Evolutionary conservation across 805 yeast species (phyloP), one percentile per base, ranked within the genome.

Genomic region (Metschnikowia kofuensis): DNA sequence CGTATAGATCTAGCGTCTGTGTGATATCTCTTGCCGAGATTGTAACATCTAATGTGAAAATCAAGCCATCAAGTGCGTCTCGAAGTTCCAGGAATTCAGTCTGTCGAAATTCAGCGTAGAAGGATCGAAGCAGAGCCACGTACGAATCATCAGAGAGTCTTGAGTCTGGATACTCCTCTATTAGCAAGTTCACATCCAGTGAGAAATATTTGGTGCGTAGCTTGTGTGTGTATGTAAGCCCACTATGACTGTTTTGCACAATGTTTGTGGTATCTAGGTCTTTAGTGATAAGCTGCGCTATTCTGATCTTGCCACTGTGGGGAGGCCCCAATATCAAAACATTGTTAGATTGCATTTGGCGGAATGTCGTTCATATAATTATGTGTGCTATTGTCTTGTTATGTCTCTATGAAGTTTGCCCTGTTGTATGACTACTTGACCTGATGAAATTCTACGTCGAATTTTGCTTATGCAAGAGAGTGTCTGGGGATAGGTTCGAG

Each of bases 251-350:
- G 0, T 57, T 58, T 3, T 56, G 56, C 47, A 59, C 61, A 50
- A 70, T 72, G 47, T 70, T 74, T 6, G 65, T 54, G 63, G 71
- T 65, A 7, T 55, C 62, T 7, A 63, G 57, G n/a, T 57, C 59
- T 1, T 65, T 58, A 1, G 69, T 53, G 30, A 77, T 51, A 14
- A 51, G 55, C 47, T 55, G 63, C 2, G 62, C 66, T 7, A 58
- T 51, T 35, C 66, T 56, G 51, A 74, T 40, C 49, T 78, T 77
- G 5, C 77, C 78, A 1, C 72, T 60, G 13, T 62, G 51, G 0
- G 77, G 75, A 1, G 74, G 62, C 1, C 84, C 83, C 13, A 77
- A 57, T 5, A 79, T 55, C 47, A 79, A 61, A 15, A 79, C 69
- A 49, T 75, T 74, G 56, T 76, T 76, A 51, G 50, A 40, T 31